Evolutionary conservation across 2,329 filamentous ascomycete genomes (phyloP), one percentile per base, ranked within the genome.

Genomic region (Fonsecaea nubica): DNA sequence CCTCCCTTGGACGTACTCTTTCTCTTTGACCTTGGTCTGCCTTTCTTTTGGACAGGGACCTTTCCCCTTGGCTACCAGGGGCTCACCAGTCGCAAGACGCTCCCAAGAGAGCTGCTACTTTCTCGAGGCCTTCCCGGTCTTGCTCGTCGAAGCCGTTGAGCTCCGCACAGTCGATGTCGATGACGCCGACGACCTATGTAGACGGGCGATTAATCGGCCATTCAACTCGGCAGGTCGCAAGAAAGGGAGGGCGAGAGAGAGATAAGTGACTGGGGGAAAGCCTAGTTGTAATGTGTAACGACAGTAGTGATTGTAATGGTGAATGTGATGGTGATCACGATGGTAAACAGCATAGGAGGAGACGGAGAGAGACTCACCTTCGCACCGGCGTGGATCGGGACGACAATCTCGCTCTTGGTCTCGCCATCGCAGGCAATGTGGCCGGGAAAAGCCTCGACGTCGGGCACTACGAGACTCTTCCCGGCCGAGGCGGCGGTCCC

Each of bases 401-500:
- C 81, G 13, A 83, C 82, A 72, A 84, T 81, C 74, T 84, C 82
- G 75, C 82, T 83, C 67, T 76, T 75, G 67, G 78, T 83, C 42
- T 81, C 80, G 10, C 77, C 78, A 71, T 83, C 82, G 70, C 82
- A 84, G 10, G 82, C 80, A 74, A 84, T 83, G 74, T 84, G 82
- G 2, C 81, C 81, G 10, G 80, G 78, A 68, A 81, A 83, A 6
- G 73, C 65, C 45, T 75, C 56, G 56, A 83, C 80, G 64, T 83
- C 81, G 0, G 74, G 72, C n/a, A 84, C 80, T 10, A 82, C 58
- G 2, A 81, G 70, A 36, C 74, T 75, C 21, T 52, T 35, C 1
- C 58, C 58, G 21, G 40, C 61, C 45, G 75, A 73, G 0, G 80
- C 81, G 2, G 80, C 81, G 0, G 79, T 76, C 0, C 82, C 82